Conservation (phyloP, 2,329 filamentous ascomycete species). For the Akanthomyces uredinophilus region DNA sequence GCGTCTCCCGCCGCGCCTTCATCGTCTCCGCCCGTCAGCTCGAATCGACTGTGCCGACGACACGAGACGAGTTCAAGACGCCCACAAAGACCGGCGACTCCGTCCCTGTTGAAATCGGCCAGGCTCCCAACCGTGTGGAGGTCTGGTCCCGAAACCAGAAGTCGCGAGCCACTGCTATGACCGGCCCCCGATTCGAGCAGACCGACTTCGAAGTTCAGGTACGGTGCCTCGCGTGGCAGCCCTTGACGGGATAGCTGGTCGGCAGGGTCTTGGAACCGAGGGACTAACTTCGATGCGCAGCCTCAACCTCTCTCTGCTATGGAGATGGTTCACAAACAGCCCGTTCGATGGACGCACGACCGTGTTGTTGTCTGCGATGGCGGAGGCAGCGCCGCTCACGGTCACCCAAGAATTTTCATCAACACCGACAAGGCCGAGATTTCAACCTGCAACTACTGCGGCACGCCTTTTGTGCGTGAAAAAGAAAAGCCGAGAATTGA, state of each 20-base stretch:
- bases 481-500: not conserved
- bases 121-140: slow-evolving; percentile 79
- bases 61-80: slow-evolving; percentile 33
- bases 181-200: slow-evolving; percentile 93
- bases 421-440: slow-evolving; percentile 98
- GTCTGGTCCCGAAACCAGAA: slow-evolving; percentile 86
- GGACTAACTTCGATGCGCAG: slow-evolving; percentile 41
- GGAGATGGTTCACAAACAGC: slow-evolving; percentile 92
- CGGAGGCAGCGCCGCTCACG: slow-evolving; percentile 71
- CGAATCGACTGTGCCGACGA: slow-evolving; percentile 38
- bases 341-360: slow-evolving; percentile 84
- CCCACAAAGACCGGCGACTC: slow-evolving; percentile 40
- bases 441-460: slow-evolving; percentile 84
- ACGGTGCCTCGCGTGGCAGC: slow-evolving; percentile 27
- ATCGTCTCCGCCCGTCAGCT: slow-evolving; percentile 42
- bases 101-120: slow-evolving; percentile 49
- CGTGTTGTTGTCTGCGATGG: slow-evolving; percentile 83
- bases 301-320: slow-evolving; percentile 87
- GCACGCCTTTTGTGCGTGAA: slow-evolving; percentile 75
- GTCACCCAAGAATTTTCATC: slow-evolving; percentile 93
- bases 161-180: slow-evolving; percentile 78
- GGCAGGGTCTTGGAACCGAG: slow-evolving; percentile 3
- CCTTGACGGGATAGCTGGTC: not conserved
- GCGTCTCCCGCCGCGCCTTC: slow-evolving; percentile 43
- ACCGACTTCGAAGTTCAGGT: slow-evolving; percentile 92